Evolutionary conservation across 1,284 basidiomycete genomes (phyloP), one percentile per base, ranked within the genome.

Genomic region (Ceratobasidium sp.): DNA sequence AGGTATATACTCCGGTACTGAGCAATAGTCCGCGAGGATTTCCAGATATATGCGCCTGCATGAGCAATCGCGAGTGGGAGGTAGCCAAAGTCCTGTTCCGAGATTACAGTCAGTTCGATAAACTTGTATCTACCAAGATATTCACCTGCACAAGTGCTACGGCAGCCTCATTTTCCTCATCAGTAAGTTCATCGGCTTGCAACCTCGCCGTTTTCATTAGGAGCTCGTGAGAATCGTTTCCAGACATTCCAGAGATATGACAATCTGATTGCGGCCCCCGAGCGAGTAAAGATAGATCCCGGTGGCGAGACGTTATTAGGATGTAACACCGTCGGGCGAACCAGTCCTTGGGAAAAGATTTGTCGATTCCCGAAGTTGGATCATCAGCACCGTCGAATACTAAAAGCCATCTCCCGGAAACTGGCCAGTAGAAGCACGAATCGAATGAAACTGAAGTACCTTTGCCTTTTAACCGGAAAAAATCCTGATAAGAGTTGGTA

Each of bases 1-100:
- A 46, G 28, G 26, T 23, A 73, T 10, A 64, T 40, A 1, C 17
- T 44, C 2, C 61, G 46, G 33, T 78, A 78, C n/a, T 46, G 17
- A 0, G 46, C 10, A 33, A 73, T 38, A 13, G 20, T 48, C 23
- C 17, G 26, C 23, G 20, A 1, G 12, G 42, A 33, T 6, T 23
- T 52, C 38, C 48, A 46, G 46, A 61, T 73, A 38, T 73, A 78
- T 42, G 52, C 50, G 6, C 69, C 69, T 5, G 77, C 77, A 40
- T 74, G 77, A 13, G 74, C 69, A 28, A 78, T 69, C 6, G 77
- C 77, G 3, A 78, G 57, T 6, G 77, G 28, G 10, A 78, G 57
- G 38, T 56, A 54, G 5, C 77, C 77, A 20, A 78, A 26, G 13
- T 73, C 61, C 57, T 70, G 33, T 23, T 52, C n/a, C n/a, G n/a